Evolutionary conservation across 176 grass and related monocot species (phyloP).

Genomic region (Aegilops longissima): DNA sequence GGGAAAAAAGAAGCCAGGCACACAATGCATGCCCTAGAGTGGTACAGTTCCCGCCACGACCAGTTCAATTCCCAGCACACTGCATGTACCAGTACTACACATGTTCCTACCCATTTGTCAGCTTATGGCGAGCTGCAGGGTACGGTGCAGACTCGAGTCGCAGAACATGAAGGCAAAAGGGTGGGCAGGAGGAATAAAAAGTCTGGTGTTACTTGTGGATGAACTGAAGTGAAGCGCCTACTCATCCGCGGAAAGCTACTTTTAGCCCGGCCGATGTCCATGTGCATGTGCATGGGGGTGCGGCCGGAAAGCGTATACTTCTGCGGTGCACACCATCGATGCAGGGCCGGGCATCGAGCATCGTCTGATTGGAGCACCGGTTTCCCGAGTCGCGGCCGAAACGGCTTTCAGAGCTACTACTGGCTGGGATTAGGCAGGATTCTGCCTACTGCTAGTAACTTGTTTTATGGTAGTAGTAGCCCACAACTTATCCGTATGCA

Average conservation of each 20-base stretch:
- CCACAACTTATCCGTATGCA: conserved; percentile 31
- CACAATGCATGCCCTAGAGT: neutral
- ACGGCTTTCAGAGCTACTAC: neutral
- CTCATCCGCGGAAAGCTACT: conserved; percentile 34
- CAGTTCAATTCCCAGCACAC: conserved; percentile 16
- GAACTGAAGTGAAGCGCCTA: conserved; percentile 18
- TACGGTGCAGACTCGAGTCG: neutral
- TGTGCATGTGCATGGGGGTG: conserved; percentile 37
- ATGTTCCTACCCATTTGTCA: neutral
- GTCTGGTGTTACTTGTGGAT: neutral
- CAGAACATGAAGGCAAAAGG: neutral
- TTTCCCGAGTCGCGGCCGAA: conserved; percentile 34
- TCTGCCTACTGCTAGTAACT: conserved; percentile 25
- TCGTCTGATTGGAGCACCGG: conserved; percentile 34
- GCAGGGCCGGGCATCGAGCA: neutral
- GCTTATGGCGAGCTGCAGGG: neutral
- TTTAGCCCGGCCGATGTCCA: conserved; percentile 25
- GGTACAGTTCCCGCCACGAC: neutral
- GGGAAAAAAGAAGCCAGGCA: too few relatives aligned
- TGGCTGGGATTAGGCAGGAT: conserved; percentile 34
- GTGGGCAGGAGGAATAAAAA: conserved; percentile 14
- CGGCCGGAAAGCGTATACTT: conserved; percentile 6
- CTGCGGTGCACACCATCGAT: neutral
- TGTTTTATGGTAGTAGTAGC: conserved; percentile 33
- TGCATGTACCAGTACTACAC: neutral